Base-by-base conservation (phyloP, 2,329 filamentous ascomycete species). In the Fusarium sp. region DNA sequence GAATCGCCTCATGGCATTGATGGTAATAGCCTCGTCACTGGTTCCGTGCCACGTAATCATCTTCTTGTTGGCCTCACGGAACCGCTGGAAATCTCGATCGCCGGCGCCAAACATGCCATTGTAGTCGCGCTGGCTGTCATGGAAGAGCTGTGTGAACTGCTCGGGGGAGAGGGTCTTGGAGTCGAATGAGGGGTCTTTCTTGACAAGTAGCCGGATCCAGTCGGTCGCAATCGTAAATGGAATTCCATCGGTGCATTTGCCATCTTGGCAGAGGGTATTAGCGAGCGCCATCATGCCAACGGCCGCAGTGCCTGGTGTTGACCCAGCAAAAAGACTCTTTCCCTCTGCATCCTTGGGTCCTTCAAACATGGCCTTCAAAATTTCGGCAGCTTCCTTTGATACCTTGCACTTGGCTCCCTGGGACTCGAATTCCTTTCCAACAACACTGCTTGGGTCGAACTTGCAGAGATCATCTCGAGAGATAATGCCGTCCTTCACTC, bases 401-500 rank as follows among this genome's bases (percentile, higher is more conserved):
- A 32, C 11, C 6, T 54, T 54, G 27, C 47, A 54, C 10, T 54
- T 54, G 27, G 17, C 11, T 14, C 17, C 47, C 2, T 32, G 17
- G 0, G 27, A 32, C 5, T 54, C 37, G 6, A 58, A 33, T 14
- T 33, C 37, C 12, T 65, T 58, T 1, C 37, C 62, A 12, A 45
- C 52, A 14, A 58, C n/a, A 2, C 14, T 30, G n/a, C 17, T 17
- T 15, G 68, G 64, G 11, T 70, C 64, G 32, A 70, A 70, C 6
- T 60, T 15, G 45, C 68, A 67, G 0, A 37, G 8, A 12, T 67
- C 60, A 8, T 30, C n/a, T 0, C 45, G 15, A 4, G 60, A 35
- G 20, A 70, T 62, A 3, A 67, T 35, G 14, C 65, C 40, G 14
- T 70, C 68, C 14, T 38, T 14, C 2, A 57, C 33, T 1, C 64